Evolutionary conservation across 2,329 filamentous ascomycete genomes (phyloP).

Genomic region (Aspergillus oerlinghausenensis): DNA sequence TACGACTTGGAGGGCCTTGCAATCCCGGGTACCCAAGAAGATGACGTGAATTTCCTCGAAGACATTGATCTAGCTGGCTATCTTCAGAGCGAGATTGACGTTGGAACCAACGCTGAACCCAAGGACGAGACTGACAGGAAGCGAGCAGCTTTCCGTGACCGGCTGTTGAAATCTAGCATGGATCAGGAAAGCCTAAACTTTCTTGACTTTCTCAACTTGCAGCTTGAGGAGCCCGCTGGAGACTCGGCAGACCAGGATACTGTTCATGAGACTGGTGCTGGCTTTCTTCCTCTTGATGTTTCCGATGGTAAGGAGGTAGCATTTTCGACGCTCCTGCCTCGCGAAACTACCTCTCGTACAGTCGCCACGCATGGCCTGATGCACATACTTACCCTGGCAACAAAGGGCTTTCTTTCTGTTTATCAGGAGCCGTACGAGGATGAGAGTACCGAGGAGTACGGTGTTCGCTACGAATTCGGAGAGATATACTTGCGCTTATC

Average conservation of each 20-base stretch:
- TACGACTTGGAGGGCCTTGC: conserved; percentile 23
- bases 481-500: conserved; percentile 26
- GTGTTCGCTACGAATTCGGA: conserved; percentile 21
- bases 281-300: not conserved
- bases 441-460: conserved; percentile 15
- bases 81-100: conserved; percentile 30
- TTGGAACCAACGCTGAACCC: conserved; percentile 12
- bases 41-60: conserved; percentile 21
- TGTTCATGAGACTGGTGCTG: conserved; percentile 1
- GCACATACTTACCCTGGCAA: conserved; percentile 67
- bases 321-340: conserved; percentile 67
- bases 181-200: conserved; percentile 61
- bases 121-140: conserved; percentile 28
- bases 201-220: conserved; percentile 53
- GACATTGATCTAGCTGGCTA: conserved; percentile 28
- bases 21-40: conserved; percentile 16
- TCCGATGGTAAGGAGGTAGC: conserved; percentile 39
- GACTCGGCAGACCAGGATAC: conserved; percentile 10
- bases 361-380: conserved; percentile 72
- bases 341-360: conserved; percentile 48
- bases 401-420: conserved; percentile 59
- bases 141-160: conserved; percentile 28
- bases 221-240: conserved; percentile 35
- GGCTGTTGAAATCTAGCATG: conserved; percentile 50
- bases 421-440: conserved; percentile 52